Percentiles rank a stretch among this genome's conserved stretches.
phyloP scores from a whole-genome alignment of 352 stramenopile genomes.

The Phytophthora sp. region DNA sequence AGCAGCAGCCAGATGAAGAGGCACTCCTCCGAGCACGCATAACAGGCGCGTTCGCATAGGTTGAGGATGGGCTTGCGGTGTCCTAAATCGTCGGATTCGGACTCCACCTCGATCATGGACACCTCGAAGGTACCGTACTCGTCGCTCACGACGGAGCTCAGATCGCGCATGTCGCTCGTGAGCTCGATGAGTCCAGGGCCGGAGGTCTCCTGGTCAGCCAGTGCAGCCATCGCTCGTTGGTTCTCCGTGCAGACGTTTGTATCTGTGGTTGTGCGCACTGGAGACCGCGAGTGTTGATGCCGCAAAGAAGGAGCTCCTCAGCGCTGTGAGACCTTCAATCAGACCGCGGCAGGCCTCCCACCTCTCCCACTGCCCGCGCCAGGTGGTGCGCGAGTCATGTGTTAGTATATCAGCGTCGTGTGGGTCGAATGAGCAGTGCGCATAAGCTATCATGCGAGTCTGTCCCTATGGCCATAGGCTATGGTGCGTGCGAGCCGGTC shows the following conservation, averaged over 20 bases:
- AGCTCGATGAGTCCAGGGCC: constrained; percentile 17
- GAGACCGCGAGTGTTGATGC: not conserved
- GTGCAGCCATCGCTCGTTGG: constrained; percentile 17
- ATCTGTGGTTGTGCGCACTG: not conserved
- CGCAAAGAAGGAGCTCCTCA: not conserved
- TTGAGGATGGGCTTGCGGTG: constrained; percentile 16
- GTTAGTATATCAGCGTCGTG: not conserved
- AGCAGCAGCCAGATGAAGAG: constrained; percentile 59
- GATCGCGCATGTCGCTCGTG: constrained; percentile 11
- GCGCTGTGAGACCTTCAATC: constrained; percentile 21
- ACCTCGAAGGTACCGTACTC: constrained; percentile 79
- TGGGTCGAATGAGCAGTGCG: constrained; percentile 1
- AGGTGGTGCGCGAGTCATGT: constrained; percentile 16
- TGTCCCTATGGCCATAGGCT: too few species aligned
- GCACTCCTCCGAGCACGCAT: constrained; percentile 50
- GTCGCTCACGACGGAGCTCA: constrained; percentile 41
- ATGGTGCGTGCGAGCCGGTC: not conserved
- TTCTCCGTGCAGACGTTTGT: not conserved
- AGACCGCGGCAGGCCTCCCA: not conserved
- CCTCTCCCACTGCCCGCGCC: constrained; percentile 21
- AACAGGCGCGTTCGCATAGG: constrained; percentile 16
- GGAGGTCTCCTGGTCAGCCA: constrained; percentile 20
- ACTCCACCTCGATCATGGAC: constrained; percentile 65
- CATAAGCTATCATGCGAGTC: constrained; percentile 1
- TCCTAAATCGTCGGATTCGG: constrained; percentile 34